These are phyloP conservation scores for Scleroderma bovista DNA, from an alignment of 768 basidiomycete genomes.

Conservation along the genomic window DNA sequence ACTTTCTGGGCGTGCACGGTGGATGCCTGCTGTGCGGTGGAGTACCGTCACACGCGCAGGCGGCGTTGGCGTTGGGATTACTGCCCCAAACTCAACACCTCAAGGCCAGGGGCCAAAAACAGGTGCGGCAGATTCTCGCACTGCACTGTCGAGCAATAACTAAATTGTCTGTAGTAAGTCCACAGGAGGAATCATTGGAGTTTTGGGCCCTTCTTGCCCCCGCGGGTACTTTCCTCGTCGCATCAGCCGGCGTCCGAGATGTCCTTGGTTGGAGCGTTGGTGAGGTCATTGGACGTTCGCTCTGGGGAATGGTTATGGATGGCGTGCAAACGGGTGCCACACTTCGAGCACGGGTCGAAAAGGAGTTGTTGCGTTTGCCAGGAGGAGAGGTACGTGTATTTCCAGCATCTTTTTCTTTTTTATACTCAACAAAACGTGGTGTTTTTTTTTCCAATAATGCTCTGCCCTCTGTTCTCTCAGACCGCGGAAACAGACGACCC, in stretches of 20 bases:
- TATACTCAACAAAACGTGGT: neutral
- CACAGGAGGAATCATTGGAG: conserved; percentile 21
- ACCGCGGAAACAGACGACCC: conserved; percentile 9
- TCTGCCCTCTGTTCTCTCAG: neutral
- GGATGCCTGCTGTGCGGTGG: conserved; percentile 64
- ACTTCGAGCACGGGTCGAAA: conserved; percentile 18
- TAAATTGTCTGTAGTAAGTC: neutral
- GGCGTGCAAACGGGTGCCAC: conserved; percentile 2
- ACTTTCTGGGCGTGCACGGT: conserved; percentile 71
- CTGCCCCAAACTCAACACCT: neutral
- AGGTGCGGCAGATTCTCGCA: conserved; percentile 15
- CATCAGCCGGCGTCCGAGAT: conserved; percentile 47
- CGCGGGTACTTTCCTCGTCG: conserved; percentile 45
- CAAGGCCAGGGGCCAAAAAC: conserved; percentile 14
- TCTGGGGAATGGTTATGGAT: conserved; percentile 35
- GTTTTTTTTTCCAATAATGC: neutral
- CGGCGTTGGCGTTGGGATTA: conserved; percentile 30
- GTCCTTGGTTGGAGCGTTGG: conserved; percentile 59
- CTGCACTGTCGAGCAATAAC: neutral
- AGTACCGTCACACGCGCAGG: conserved; percentile 46
- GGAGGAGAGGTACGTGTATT: conserved; percentile 12
- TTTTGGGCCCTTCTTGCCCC: conserved; percentile 50
- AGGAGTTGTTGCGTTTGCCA: conserved; percentile 21
- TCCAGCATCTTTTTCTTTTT: neutral
- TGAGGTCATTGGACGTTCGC: conserved; percentile 47